Base-by-base conservation (phyloP, 176 grass and related monocot genomes). In the Zoysia pacifica region DNA sequence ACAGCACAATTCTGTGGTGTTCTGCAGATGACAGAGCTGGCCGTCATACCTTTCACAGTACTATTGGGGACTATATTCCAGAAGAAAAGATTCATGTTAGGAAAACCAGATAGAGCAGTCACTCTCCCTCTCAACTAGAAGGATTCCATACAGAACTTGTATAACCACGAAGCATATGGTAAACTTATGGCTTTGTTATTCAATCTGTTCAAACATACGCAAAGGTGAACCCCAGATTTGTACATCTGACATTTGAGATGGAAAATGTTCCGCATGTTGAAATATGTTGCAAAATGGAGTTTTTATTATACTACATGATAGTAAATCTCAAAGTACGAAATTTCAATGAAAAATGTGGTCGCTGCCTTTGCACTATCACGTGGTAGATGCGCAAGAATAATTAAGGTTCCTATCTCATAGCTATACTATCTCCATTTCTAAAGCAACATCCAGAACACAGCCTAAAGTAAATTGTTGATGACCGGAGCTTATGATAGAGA, bases 381-480 rank as follows among this genome's bases (percentile, higher is more conserved):
- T 83, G 62, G 46, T 13, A 5, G 15, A 41, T 61, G 38, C 45
- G 69, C 8, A 40, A 52, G 66, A 81, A 78, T 15, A 85, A 82
- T 89, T 0, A 56, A 60, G 51, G 55, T 50, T 72, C 56, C 6
- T 77, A 71, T 4, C 55, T 76, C 15, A 42, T 72, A 44, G 5
- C 18, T 54, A 63, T 56, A 15, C 35, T 71, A 45, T 28, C 48
- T 81, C 49, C 48, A 89, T 70, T 80, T 75, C 72, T 58, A 46
- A 71, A 72, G 14, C 72, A 62, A 39, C 42, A 70, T 82, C 44
- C 59, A 62, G 48, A 53, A 7, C 4, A 20, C 46, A 73, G 19
- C 67, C 83, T 73, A 76, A 50, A 20, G 72, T 66, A 81, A 71
- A 84, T 45, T 53, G 20, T 59, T 47, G 45, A 62, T 47, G 45